Conservation (phyloP, 2,329 filamentous ascomycete genomes). For the Capronia americana region DNA sequence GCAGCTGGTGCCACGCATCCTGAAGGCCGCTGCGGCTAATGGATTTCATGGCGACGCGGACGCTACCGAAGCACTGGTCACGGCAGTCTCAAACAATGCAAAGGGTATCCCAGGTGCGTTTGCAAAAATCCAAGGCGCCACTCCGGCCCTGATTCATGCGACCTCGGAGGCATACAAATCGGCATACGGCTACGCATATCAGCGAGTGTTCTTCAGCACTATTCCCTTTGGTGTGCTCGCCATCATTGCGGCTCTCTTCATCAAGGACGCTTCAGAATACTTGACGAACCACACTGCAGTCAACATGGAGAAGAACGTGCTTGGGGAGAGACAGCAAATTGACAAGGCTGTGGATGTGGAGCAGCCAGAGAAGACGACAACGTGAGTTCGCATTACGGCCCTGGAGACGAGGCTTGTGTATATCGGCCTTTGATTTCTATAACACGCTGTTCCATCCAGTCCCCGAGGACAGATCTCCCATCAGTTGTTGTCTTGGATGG, state of each 20-base stretch:
- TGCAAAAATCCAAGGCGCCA: constrained; percentile 46
- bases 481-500: background rate
- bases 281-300: constrained; percentile 26
- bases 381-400: background rate
- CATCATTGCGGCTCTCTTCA: constrained; percentile 21
- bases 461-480: background rate
- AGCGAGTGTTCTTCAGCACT: constrained; percentile 48
- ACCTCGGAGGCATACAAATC: constrained; percentile 47
- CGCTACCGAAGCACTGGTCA: constrained; percentile 45
- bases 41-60: constrained; percentile 46
- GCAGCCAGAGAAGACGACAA: constrained; percentile 15
- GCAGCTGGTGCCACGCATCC: constrained; percentile 11
- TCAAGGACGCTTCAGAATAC: constrained; percentile 22
- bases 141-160: constrained; percentile 44
- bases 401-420: background rate
- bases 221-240: constrained; percentile 37
- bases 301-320: constrained; percentile 22
- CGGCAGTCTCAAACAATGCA: constrained; percentile 44
- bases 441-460: background rate
- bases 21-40: constrained; percentile 45
- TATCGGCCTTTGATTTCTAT: background rate
- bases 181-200: constrained; percentile 53
- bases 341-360: constrained; percentile 14
- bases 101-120: constrained; percentile 37
- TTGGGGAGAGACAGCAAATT: constrained; percentile 7